Evolutionary conservation across 2,329 filamentous ascomycete species (phyloP).

Genomic region (Alternaria viburni): DNA sequence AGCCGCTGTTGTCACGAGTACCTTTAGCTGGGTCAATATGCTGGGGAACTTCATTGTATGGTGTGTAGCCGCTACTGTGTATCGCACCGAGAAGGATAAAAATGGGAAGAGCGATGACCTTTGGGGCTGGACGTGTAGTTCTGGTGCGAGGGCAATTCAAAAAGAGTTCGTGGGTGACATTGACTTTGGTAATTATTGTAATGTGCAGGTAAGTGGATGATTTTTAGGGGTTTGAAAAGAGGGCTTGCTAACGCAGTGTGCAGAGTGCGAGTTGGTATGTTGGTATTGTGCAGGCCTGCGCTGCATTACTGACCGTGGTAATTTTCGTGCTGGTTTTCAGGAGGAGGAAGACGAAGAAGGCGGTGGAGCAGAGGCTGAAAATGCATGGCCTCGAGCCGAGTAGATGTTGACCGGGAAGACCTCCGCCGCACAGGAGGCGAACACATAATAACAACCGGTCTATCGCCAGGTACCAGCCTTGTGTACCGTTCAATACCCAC

Average conservation of each 20-base stretch:
- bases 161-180: slow-evolving; percentile 44
- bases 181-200: slow-evolving; percentile 47
- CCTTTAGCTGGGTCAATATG: slow-evolving; percentile 40
- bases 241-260: slow-evolving; percentile 5
- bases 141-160: slow-evolving; percentile 45
- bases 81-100: slow-evolving; percentile 46
- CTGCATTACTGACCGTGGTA: slow-evolving; percentile 36
- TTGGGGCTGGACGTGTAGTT: slow-evolving; percentile 52
- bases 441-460: background rate
- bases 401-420: background rate
- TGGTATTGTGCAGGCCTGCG: slow-evolving; percentile 43
- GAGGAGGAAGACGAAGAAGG: slow-evolving; percentile 41
- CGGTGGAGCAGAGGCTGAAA: background rate
- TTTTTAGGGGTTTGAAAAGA: background rate
- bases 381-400: background rate
- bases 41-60: slow-evolving; percentile 47
- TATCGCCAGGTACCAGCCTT: background rate
- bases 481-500: background rate
- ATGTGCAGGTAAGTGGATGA: slow-evolving; percentile 39
- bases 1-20: slow-evolving; percentile 31
- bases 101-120: slow-evolving; percentile 47
- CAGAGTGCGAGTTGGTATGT: slow-evolving; percentile 45
- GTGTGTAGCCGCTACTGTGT: slow-evolving; percentile 43
- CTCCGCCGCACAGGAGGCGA: background rate
- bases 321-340: slow-evolving; percentile 38